Evolutionary conservation across 352 stramenopile species (phyloP).

Genomic region (Aphanomyces invadans): DNA sequence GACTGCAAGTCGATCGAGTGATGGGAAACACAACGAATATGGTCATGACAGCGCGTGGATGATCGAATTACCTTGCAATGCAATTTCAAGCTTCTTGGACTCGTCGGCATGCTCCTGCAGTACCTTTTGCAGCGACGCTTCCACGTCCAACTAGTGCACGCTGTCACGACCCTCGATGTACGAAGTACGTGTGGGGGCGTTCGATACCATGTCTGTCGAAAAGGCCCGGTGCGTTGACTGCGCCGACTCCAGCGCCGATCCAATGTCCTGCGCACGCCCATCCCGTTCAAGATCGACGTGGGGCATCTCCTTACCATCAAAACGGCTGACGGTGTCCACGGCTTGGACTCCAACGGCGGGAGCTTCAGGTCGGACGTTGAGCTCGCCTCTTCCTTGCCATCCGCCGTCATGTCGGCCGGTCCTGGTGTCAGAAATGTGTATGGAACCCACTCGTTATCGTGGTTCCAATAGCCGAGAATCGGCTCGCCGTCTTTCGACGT

Average conservation of each 20-base stretch:
- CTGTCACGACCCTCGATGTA: too few relatives aligned
- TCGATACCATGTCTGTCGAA: not conserved
- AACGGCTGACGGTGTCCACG: not conserved
- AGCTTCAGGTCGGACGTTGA: not conserved
- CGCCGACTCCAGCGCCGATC: conserved; percentile 1
- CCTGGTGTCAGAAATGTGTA: conserved; percentile 2
- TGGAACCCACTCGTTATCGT: conserved; percentile 40
- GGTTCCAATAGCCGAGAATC: conserved; percentile 48
- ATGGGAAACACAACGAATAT: too few relatives aligned
- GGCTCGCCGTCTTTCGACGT: conserved; percentile 19
- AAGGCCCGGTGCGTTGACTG: not conserved
- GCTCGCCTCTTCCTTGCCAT: not conserved
- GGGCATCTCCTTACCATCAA: not conserved
- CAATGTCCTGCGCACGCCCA: not conserved
- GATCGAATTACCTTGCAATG: conserved; percentile 16
- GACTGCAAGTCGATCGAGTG: too few relatives aligned
- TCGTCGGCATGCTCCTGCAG: conserved; percentile 21
- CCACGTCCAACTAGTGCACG: conserved; percentile 13
- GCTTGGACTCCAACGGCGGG: not conserved
- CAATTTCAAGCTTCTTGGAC: conserved; percentile 20
- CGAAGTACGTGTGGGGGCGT: too few relatives aligned
- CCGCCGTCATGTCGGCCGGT: not conserved
- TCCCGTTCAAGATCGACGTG: not conserved
- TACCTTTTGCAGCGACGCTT: conserved; percentile 18
- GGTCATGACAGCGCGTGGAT: too few relatives aligned